These are phyloP conservation scores for Fraxinus greggii DNA, from an alignment of 305 asterid species.

Conservation along the genomic window DNA sequence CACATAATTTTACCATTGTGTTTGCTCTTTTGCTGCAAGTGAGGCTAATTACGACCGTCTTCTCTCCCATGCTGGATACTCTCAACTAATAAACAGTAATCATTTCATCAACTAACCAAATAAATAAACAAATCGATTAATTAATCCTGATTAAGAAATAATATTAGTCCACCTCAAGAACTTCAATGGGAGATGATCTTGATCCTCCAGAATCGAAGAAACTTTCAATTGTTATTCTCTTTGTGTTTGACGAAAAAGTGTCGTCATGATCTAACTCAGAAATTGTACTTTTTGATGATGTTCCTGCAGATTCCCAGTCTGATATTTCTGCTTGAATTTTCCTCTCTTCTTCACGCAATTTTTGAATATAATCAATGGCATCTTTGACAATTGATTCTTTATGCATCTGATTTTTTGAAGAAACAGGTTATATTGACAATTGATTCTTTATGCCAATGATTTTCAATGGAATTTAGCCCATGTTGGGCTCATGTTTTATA, in stretches of 20 bases:
- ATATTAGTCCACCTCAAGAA: neutral
- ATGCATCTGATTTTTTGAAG: constrained; percentile 36
- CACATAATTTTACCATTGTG: constrained; percentile 43
- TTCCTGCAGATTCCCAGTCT: constrained; percentile 27
- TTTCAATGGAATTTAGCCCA: neutral
- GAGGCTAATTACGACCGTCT: constrained; percentile 39
- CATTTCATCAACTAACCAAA: neutral
- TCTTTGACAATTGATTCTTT: constrained; percentile 51
- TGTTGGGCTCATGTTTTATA: no score
- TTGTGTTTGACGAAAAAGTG: constrained; percentile 23
- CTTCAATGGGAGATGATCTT: constrained; percentile 33
- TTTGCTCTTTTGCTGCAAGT: constrained; percentile 45
- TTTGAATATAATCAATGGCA: constrained; percentile 43
- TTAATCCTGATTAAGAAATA: neutral
- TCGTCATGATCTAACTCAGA: constrained; percentile 32
- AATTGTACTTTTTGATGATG: constrained; percentile 10
- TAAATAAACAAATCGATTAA: no score
- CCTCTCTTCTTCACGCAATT: constrained; percentile 39
- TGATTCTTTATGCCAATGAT: neutral
- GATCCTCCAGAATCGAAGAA: constrained; percentile 27
- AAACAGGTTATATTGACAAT: neutral
- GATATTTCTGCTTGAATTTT: constrained; percentile 36
- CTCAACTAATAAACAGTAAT: neutral
- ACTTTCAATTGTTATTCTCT: constrained; percentile 30
- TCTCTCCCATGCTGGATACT: constrained; percentile 43